Conservation (phyloP, 108 stramenopile species). For the Parietichytrium sp. region DNA sequence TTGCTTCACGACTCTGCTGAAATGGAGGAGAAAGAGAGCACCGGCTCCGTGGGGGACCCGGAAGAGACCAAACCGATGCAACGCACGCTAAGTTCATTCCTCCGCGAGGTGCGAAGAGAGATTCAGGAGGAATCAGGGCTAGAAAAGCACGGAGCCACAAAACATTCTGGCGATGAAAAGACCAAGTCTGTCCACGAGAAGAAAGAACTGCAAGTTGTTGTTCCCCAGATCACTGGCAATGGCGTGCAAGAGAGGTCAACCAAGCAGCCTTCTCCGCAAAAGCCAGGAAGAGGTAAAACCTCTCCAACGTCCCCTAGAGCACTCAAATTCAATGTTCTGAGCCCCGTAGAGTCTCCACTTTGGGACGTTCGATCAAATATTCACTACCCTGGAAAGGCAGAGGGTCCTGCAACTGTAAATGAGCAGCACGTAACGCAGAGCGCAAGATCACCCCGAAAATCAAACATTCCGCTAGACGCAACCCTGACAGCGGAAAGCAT, state of each 20-base stretch:
- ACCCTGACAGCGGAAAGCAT: too few relatives aligned
- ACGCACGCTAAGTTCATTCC: conserved; percentile 28
- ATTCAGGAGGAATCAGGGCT: not conserved
- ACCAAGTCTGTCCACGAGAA: too few relatives aligned
- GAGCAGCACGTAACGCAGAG: not conserved
- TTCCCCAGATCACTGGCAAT: conserved; percentile 3
- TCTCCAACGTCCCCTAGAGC: not conserved
- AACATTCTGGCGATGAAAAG: too few relatives aligned
- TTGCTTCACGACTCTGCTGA: too few relatives aligned
- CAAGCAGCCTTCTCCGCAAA: not conserved
- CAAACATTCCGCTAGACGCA: too few relatives aligned
- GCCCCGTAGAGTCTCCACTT: not conserved
- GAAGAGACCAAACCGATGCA: not conserved
- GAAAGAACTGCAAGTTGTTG: not conserved
- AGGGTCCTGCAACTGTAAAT: too few relatives aligned
- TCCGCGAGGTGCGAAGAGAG: not conserved
- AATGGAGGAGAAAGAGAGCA: too few relatives aligned
- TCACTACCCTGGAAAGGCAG: too few relatives aligned
- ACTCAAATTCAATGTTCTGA: not conserved
- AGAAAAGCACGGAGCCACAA: too few relatives aligned
- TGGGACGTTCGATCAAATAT: not conserved
- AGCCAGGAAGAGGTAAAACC: not conserved
- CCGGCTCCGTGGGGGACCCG: too few relatives aligned
- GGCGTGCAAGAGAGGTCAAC: not conserved
- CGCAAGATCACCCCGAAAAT: not conserved